These are phyloP conservation scores for Corymbia citriodora DNA, from an alignment of 441 rosid species.

Conservation along the genomic window DNA sequence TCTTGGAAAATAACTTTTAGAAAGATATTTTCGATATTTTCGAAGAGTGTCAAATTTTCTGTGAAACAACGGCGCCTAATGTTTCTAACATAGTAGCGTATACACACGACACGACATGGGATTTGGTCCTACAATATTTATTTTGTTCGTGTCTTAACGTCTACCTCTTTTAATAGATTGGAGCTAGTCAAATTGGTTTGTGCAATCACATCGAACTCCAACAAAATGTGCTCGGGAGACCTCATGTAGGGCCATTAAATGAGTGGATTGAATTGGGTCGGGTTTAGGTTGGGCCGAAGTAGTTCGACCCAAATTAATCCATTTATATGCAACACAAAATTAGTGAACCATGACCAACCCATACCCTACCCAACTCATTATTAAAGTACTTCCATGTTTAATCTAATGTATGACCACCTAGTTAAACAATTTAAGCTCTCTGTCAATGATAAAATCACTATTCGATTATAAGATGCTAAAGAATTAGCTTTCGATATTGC, in stretches of 20 bases:
- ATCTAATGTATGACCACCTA: neutral
- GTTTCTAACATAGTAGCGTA: neutral
- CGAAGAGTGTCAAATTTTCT: neutral
- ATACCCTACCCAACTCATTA: no score
- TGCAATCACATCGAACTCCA: neutral
- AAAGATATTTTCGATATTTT: neutral
- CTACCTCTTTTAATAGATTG: neutral
- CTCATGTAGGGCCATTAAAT: neutral
- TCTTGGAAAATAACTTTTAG: neutral
- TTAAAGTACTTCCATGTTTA: neutral
- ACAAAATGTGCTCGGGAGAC: neutral
- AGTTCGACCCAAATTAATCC: neutral
- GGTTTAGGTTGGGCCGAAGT: neutral
- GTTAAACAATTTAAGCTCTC: neutral
- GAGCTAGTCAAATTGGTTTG: neutral
- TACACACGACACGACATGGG: neutral
- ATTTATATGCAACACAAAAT: neutral
- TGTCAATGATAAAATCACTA: no score
- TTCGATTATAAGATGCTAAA: neutral
- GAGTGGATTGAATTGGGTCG: fast-evolving
- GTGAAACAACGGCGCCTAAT: neutral
- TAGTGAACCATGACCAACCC: neutral
- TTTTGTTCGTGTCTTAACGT: neutral
- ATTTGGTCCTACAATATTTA: neutral
- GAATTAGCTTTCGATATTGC: neutral